phyloP scores from a whole-genome alignment of 2,329 filamentous ascomycete species.

The Aureobasidium sp. region DNA sequence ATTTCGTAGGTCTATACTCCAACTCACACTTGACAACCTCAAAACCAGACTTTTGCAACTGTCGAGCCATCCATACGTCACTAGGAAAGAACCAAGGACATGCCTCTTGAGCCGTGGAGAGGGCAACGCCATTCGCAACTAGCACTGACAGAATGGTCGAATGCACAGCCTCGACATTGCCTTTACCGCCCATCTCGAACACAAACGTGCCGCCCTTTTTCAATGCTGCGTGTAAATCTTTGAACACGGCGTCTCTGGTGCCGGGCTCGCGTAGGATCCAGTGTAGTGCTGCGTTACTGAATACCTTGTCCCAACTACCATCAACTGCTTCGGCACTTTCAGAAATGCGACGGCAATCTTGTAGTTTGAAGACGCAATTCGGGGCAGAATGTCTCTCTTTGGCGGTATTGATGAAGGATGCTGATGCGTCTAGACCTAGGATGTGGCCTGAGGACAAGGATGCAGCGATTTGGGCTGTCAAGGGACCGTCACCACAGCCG shows the following conservation, averaged over 20 bases:
- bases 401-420: conserved; percentile 36
- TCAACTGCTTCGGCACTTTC: conserved; percentile 19
- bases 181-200: conserved; percentile 67
- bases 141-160: conserved; percentile 51
- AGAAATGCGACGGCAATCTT: conserved; percentile 29
- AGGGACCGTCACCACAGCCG: conserved; percentile 35
- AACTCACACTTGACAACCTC: conserved; percentile 46
- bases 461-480: conserved; percentile 34
- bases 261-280: conserved; percentile 43
- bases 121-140: conserved; percentile 42
- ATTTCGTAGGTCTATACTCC: conserved; percentile 57
- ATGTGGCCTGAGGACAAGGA: conserved; percentile 25
- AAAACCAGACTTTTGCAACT: conserved; percentile 37
- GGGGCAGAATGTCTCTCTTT: conserved; percentile 20
- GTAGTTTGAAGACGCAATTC: conserved; percentile 27
- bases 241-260: conserved; percentile 48
- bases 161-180: conserved; percentile 59
- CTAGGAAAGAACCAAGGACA: conserved; percentile 70
- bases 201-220: conserved; percentile 51
- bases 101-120: conserved; percentile 42
- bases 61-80: conserved; percentile 48
- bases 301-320: conserved; percentile 34
- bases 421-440: conserved; percentile 36
- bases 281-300: conserved; percentile 39
- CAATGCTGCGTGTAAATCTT: conserved; percentile 46